Percentiles rank a stretch among this genome's conserved stretches.
Conservation (phyloP, 1,284 basidiomycete genomes). For the Ceratobasidium sp. region DNA sequence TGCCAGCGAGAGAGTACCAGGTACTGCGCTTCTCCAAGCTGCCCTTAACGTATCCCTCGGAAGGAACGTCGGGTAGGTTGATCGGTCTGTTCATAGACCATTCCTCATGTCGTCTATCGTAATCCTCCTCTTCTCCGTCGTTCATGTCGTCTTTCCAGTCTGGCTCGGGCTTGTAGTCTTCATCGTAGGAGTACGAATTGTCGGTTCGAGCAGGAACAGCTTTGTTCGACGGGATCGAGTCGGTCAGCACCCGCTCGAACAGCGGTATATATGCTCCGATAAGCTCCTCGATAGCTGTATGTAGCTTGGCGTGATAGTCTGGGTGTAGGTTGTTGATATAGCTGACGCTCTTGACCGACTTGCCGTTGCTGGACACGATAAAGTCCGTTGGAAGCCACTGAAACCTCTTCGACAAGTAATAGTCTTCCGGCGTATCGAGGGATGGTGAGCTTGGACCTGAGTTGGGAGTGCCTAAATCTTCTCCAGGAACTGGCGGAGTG, state of each 20-base stretch:
- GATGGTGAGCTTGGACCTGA: too few relatives aligned
- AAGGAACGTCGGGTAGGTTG: slow-evolving; percentile 48
- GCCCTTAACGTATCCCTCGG: slow-evolving; percentile 42
- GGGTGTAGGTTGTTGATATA: slow-evolving; percentile 62
- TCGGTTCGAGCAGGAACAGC: slow-evolving; percentile 16
- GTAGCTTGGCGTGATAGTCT: slow-evolving; percentile 50
- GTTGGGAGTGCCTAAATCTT: too few relatives aligned
- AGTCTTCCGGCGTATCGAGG: too few relatives aligned
- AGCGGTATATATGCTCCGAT: slow-evolving; percentile 53
- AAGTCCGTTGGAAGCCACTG: slow-evolving; percentile 63
- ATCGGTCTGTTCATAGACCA: slow-evolving; percentile 41
- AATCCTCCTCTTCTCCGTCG: slow-evolving; percentile 16
- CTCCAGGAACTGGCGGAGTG: too few relatives aligned
- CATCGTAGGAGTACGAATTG: background rate
- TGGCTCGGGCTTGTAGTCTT: slow-evolving; percentile 10
- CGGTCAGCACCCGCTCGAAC: slow-evolving; percentile 58
- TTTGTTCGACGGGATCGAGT: slow-evolving; percentile 58
- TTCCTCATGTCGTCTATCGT: slow-evolving; percentile 6
- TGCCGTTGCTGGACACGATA: slow-evolving; percentile 50
- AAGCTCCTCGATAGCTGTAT: slow-evolving; percentile 49
- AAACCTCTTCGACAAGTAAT: slow-evolving; percentile 50
- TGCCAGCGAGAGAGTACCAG: slow-evolving; percentile 51
- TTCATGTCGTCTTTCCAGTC: slow-evolving; percentile 6
- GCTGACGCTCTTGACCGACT: slow-evolving; percentile 44
- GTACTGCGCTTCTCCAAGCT: slow-evolving; percentile 46